Base-by-base conservation (phyloP, 2,329 filamentous ascomycete species). In the Cordyceps pruinosa region DNA sequence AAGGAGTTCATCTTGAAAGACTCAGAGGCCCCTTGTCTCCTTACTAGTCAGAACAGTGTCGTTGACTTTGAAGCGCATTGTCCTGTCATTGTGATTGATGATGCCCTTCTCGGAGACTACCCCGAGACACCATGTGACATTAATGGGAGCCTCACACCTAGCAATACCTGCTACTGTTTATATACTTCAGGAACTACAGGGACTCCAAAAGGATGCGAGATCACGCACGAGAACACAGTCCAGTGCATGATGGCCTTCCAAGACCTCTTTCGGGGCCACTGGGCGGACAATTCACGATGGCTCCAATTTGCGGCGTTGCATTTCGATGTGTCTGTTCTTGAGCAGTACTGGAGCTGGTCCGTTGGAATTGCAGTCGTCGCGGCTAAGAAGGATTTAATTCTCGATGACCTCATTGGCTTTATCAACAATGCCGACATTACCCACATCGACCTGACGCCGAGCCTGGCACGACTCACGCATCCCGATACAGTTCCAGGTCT, bases 341-440 rank as follows among this genome's bases (percentile, higher is more conserved):
- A 97, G 67, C 92, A 96, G 66, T 97, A 93, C 69, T 97, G 90
- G 90, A 94, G 87, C 58, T 97, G 92, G 92, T 90, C 87, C 28
- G 88, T 94, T 1, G 91, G 91, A 1, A 91, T 97, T 26, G 86
- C 88, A 4, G 81, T 97, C 1, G 87, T 93, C 2, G 86, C 89
- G 2, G 91, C 89, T 7, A 88, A 90, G 1, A 82, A 89, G 62
- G 91, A 97, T 67, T 68, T 96, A 1, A 86, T 97, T 1, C 85
- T 97, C 34, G 89, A 94, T 64, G 90, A 97, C 64, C 76, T 97
- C 17, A 79, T 87, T 1, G 81, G 80, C 1, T 84, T 86, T 0
- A 93, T 97, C 58, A 82, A 81, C 19, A 77, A 76, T 23, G 77
- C 96, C 4, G 73, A 77, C 9, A 93, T 97, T 61, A 96, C 92